phyloP scores from a whole-genome alignment of 2,329 filamentous ascomycete genomes.

The Ascochyta viciae-villosae region DNA sequence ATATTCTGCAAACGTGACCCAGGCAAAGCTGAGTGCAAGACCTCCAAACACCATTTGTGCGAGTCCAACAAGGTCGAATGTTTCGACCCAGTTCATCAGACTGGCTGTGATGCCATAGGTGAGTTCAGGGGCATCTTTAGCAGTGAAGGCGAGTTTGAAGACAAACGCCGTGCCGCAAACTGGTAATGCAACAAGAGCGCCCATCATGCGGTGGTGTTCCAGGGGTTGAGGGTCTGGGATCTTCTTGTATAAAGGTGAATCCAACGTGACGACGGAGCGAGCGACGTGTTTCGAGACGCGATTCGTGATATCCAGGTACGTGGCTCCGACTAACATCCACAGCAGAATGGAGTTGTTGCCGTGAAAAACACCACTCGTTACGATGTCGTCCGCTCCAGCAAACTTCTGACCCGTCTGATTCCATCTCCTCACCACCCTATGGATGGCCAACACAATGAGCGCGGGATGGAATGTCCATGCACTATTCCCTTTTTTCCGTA shows the following conservation, averaged over 20 bases:
- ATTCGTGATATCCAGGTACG: slow-evolving; percentile 69
- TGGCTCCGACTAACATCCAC: slow-evolving; percentile 74
- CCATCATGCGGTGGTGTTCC: slow-evolving; percentile 42
- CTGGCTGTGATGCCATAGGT: slow-evolving; percentile 49
- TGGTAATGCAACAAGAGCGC: slow-evolving; percentile 42
- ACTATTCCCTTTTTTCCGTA: slow-evolving; percentile 38
- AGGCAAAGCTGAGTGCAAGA: slow-evolving; percentile 38
- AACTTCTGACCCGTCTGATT: slow-evolving; percentile 98
- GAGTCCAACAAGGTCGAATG: slow-evolving; percentile 36
- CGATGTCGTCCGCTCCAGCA: slow-evolving; percentile 87
- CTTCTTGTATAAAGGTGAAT: slow-evolving; percentile 19
- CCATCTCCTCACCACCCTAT: slow-evolving; percentile 79
- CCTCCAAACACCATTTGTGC: slow-evolving; percentile 49
- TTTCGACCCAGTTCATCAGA: slow-evolving; percentile 58
- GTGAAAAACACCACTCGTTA: slow-evolving; percentile 61
- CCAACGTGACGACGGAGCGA: slow-evolving; percentile 35
- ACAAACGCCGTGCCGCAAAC: slow-evolving; percentile 67
- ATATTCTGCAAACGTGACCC: slow-evolving; percentile 41
- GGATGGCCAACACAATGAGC: slow-evolving; percentile 63
- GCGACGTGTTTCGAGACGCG: slow-evolving; percentile 50
- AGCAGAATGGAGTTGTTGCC: slow-evolving; percentile 66
- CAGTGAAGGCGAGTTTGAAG: slow-evolving; percentile 91
- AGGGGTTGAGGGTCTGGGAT: slow-evolving; percentile 30
- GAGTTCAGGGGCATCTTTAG: slow-evolving; percentile 86
- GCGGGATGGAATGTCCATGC: slow-evolving; percentile 41